Conservation (phyloP, 2,329 filamentous ascomycete genomes). For the Curvularia verruculosa region DNA sequence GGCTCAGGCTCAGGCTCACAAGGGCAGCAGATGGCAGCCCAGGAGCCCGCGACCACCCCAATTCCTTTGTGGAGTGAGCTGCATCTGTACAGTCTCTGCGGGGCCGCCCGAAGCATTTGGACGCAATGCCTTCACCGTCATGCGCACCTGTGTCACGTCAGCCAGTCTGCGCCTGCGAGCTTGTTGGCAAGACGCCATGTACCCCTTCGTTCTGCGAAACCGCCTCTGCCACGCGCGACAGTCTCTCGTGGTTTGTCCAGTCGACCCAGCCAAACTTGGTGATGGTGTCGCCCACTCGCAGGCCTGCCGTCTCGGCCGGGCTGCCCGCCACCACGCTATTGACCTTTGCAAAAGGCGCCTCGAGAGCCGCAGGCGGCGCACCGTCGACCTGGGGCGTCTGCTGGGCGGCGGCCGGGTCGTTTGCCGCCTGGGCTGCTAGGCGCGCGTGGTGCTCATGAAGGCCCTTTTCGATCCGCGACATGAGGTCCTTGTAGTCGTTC, state of each 20-base stretch:
- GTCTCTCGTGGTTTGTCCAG: conserved; percentile 80
- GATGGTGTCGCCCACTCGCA: conserved; percentile 81
- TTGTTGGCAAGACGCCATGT: conserved; percentile 52
- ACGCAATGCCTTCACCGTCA: conserved; percentile 71
- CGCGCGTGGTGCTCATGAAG: conserved; percentile 91
- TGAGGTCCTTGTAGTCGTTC: conserved; percentile 92
- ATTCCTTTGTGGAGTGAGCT: conserved; percentile 74
- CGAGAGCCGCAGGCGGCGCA: conserved; percentile 48
- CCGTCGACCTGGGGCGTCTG: conserved; percentile 31
- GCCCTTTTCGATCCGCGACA: conserved; percentile 80
- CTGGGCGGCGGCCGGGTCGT: conserved; percentile 43
- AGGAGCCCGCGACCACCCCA: conserved; percentile 92
- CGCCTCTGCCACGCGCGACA: conserved; percentile 84
- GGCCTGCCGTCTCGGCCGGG: conserved; percentile 81
- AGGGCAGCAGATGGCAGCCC: conserved; percentile 85
- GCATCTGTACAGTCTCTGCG: conserved; percentile 66
- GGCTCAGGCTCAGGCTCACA: conserved; percentile 56
- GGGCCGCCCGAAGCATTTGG: conserved; percentile 40
- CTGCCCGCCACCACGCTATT: conserved; percentile 80
- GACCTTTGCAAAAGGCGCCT: conserved; percentile 83
- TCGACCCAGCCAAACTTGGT: conserved; percentile 85
- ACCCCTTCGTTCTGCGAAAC: conserved; percentile 91
- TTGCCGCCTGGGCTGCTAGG: conserved; percentile 54
- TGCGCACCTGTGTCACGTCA: conserved; percentile 62
- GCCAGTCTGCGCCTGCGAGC: conserved; percentile 15